phyloP scores from a whole-genome alignment of 345 rosid genomes.

The Jatropha curcas region DNA sequence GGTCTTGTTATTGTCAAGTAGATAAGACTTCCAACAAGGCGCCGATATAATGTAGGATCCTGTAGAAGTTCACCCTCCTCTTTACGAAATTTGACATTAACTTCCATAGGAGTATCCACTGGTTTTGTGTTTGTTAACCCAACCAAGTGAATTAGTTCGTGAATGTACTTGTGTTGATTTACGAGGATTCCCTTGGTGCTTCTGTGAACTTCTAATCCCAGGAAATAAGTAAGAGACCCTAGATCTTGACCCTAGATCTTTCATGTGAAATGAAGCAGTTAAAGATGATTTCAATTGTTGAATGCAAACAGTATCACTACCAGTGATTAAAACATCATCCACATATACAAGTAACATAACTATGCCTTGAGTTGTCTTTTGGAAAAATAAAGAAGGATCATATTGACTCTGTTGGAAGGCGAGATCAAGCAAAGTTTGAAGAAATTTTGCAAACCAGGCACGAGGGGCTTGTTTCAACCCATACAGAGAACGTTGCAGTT shows the following conservation, averaged over 20 bases:
- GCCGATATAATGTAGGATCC: background rate
- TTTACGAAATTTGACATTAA: background rate
- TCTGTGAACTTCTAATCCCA: background rate
- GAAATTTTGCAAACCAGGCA: background rate
- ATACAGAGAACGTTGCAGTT: background rate
- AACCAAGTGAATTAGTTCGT: background rate
- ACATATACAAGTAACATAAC: background rate
- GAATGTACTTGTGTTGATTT: no score
- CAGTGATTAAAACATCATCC: background rate
- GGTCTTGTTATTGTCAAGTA: no score
- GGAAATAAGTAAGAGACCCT: background rate
- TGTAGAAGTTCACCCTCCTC: background rate
- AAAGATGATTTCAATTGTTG: background rate
- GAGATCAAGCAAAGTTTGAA: no score
- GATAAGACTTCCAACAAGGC: background rate
- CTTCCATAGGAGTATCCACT: background rate
- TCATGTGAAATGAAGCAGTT: slow-evolving; percentile 1
- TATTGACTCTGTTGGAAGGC: background rate
- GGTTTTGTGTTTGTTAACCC: background rate
- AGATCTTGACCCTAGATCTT: no score
- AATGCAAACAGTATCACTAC: background rate
- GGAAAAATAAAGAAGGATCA: slow-evolving; percentile 2
- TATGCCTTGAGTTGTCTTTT: background rate
- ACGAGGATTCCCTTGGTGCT: background rate
- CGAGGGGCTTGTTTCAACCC: background rate